Evolutionary conservation across 2,329 filamentous ascomycete genomes (phyloP).

Genomic region (Nothophoma quercina): DNA sequence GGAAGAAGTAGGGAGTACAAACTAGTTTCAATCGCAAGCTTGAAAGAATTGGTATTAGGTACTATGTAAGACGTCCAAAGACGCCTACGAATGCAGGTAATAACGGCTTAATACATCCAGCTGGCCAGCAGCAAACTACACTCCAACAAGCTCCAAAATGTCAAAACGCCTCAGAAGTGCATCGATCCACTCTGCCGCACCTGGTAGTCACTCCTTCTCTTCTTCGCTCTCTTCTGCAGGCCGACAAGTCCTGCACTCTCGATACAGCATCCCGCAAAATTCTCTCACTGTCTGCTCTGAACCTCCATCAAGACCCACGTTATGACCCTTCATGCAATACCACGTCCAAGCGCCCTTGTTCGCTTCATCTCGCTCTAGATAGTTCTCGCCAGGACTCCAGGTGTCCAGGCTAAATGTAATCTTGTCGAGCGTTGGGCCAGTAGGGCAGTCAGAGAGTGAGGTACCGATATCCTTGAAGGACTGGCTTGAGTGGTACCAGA

Average conservation of each 20-base stretch:
- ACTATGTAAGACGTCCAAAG: neutral
- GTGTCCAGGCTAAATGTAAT: constrained; percentile 48
- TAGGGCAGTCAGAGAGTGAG: constrained; percentile 5
- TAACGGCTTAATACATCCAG: neutral
- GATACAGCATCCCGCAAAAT: constrained; percentile 41
- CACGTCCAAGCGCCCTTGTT: constrained; percentile 42
- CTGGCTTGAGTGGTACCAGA: constrained; percentile 48
- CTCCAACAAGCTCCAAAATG: neutral
- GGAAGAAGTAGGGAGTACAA: constrained; percentile 4
- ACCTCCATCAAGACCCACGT: constrained; percentile 31
- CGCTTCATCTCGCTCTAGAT: constrained; percentile 31
- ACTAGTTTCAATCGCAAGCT: neutral
- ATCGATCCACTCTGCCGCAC: neutral
- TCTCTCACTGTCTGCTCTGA: constrained; percentile 36
- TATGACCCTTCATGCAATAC: constrained; percentile 41
- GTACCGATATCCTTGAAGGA: constrained; percentile 45
- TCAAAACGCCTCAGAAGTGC: constrained; percentile 3
- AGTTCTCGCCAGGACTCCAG: constrained; percentile 48
- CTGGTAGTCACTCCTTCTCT: constrained; percentile 11
- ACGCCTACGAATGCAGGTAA: neutral
- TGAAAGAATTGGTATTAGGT: neutral
- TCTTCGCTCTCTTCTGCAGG: constrained; percentile 23
- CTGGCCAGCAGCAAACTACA: constrained; percentile 6
- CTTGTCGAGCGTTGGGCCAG: constrained; percentile 32
- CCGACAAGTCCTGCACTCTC: constrained; percentile 35